Base-by-base conservation (phyloP, 2,329 filamentous ascomycete species). In the Epicoccum nigrum region DNA sequence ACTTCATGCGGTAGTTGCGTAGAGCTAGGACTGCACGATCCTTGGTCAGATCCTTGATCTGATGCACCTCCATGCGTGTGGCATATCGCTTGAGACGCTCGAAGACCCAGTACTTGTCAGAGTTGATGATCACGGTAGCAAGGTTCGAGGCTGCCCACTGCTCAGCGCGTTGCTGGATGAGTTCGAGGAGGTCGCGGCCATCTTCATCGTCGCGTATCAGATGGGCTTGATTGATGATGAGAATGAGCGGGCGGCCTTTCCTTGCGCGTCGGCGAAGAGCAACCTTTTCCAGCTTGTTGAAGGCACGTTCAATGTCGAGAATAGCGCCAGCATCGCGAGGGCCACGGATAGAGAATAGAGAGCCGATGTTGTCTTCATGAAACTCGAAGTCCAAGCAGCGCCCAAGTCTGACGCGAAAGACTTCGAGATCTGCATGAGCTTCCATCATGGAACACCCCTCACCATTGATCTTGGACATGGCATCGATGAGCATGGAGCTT, bases 101-200 rank as follows among this genome's bases (percentile, higher is more conserved):
- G 66, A 97, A 97, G 0, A 99, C 89, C 94, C 94, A 99, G 75
- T 96, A 99, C 70, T 97, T 94, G 73, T 99, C 94, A 45, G 87
- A 92, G 75, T 97, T 97, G 77, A 99, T 92, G 27, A 99, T 86
- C 80, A 91, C 84, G 1, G 94, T 97, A 23, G 95, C 90, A 7
- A 99, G 82, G 59, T 91, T 93, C 16, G 89, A 86, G 1, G 93
- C 94, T 1, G 94, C 93, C 94, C 94, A 99, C 72, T 94, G 89
- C 74, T 99, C 94, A 1, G 94, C 93, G 25, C 92, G 86, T 71
- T 99, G 94, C 68, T 99, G 94, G 23, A 99, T 86, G 41, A 99
- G 84, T 73, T 99, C 94, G 33, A 99, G 85, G 12, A 99, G 79
- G 70, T 97, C 91, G 48, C 88, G 87, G n/a, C 94, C 94, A 64